These are phyloP conservation scores for Sarocladium brachiariae DNA, from an alignment of 2,329 filamentous ascomycete genomes.

Conservation along the genomic window DNA sequence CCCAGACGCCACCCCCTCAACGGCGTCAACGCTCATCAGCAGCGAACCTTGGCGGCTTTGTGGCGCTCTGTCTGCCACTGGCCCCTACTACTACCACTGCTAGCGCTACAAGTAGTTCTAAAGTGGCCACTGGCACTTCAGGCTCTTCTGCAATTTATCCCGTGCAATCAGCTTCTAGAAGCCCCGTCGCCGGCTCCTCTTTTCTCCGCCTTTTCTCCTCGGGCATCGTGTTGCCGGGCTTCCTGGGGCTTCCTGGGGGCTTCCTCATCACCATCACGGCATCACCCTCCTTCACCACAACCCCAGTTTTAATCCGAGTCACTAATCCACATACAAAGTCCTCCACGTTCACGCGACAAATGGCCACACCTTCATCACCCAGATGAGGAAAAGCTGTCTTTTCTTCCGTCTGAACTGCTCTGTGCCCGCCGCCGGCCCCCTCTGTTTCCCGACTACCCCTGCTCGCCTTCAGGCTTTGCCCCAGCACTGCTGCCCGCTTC, in stretches of 20 bases:
- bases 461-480: background rate
- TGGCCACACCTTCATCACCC: background rate
- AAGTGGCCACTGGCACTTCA: background rate
- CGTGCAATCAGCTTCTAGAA: conserved; percentile 9
- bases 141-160: conserved; percentile 10
- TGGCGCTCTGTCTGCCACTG: background rate
- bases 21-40: no score
- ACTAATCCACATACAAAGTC: background rate
- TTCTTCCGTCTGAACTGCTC: conserved; percentile 1
- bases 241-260: no score
- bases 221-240: no score
- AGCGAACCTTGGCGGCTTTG: no score
- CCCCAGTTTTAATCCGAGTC: background rate
- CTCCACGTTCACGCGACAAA: conserved; percentile 6
- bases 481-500: background rate
- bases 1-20: background rate
- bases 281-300: background rate
- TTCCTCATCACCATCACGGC: conserved; percentile 1
- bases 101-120: background rate
- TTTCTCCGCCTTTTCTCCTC: conserved; percentile 8
- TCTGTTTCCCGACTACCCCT: background rate
- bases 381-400: background rate
- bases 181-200: conserved; percentile 7
- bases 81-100: background rate
- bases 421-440: background rate